Evolutionary conservation across 495 filamentous ascomycete genomes (phyloP).

Genomic region (Diplogelasinospora grovesii): DNA sequence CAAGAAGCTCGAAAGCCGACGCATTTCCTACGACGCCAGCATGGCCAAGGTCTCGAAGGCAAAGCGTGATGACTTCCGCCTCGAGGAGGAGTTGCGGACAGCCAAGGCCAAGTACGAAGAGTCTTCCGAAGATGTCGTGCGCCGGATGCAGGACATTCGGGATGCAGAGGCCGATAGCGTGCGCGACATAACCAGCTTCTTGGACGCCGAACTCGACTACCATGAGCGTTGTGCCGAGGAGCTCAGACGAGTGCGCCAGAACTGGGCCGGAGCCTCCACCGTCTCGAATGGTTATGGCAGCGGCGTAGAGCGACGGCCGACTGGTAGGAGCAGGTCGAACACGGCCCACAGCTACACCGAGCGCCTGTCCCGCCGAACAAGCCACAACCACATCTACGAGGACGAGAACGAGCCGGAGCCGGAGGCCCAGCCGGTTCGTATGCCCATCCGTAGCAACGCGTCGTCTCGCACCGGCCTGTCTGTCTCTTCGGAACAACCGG

Average conservation of each 20-base stretch:
- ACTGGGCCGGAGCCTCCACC: slow-evolving; percentile 29
- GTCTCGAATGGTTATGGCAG: slow-evolving; percentile 11
- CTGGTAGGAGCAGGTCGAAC: slow-evolving; percentile 38
- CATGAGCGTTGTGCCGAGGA: slow-evolving; percentile 83
- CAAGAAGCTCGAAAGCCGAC: slow-evolving; percentile 90
- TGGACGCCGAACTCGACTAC: slow-evolving; percentile 88
- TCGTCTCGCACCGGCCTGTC: slow-evolving; percentile 32
- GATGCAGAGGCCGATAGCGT: slow-evolving; percentile 83
- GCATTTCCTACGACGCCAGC: slow-evolving; percentile 87
- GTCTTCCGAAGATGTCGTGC: slow-evolving; percentile 83
- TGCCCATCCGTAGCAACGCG: slow-evolving; percentile 54
- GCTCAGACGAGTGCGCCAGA: slow-evolving; percentile 43
- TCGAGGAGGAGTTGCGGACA: slow-evolving; percentile 86
- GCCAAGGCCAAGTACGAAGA: slow-evolving; percentile 97
- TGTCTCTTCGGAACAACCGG: slow-evolving; percentile 28
- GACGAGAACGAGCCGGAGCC: slow-evolving; percentile 29
- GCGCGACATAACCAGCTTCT: slow-evolving; percentile 68
- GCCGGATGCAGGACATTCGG: slow-evolving; percentile 95
- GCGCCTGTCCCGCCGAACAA: slow-evolving; percentile 31
- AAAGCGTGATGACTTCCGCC: slow-evolving; percentile 86
- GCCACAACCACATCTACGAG: slow-evolving; percentile 26
- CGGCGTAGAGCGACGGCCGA: slow-evolving; percentile 23
- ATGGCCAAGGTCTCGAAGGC: slow-evolving; percentile 88
- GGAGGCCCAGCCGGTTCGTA: slow-evolving; percentile 40
- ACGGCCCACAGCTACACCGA: slow-evolving; percentile 40